A percentile compares a stretch with the other conserved stretches of the same genome.
Conservation (phyloP, 2,329 filamentous ascomycete species). For the Aplosporella prunicola region DNA sequence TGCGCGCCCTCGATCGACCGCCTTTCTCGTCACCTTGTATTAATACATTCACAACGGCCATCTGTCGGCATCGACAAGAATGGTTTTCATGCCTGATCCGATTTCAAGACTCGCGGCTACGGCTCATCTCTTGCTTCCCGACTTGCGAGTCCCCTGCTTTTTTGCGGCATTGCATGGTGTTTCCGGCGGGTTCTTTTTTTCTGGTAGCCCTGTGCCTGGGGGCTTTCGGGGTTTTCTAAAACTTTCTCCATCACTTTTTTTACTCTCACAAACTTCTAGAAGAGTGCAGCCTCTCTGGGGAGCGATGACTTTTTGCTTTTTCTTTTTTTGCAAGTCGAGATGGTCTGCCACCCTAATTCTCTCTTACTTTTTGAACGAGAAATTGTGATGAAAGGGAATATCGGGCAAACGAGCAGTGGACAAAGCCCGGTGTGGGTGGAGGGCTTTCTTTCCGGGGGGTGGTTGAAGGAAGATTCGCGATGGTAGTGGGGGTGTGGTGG, state of each 20-base stretch:
- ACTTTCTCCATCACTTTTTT: slow-evolving; percentile 10
- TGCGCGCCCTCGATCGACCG: neutral
- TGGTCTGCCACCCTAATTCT: neutral
- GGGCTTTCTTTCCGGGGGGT: too few relatives aligned
- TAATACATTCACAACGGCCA: slow-evolving; percentile 4
- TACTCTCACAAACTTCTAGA: slow-evolving; percentile 7
- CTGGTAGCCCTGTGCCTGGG: slow-evolving; percentile 4
- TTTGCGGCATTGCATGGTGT: slow-evolving; percentile 13
- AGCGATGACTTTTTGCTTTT: neutral
- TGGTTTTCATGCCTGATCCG: neutral
- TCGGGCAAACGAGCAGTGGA: slow-evolving; percentile 7
- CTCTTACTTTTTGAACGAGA: neutral
- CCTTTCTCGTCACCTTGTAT: slow-evolving; percentile 5
- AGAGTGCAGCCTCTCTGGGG: slow-evolving; percentile 5
- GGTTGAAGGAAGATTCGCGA: too few relatives aligned
- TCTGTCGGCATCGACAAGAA: slow-evolving; percentile 7
- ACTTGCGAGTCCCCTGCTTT: slow-evolving; percentile 9
- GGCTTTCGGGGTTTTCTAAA: slow-evolving; percentile 8
- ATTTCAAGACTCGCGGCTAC: neutral
- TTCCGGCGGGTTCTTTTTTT: slow-evolving; percentile 6
- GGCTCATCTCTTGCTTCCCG: slow-evolving; percentile 3
- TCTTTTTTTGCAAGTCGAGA: neutral
- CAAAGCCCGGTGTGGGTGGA: too few relatives aligned
- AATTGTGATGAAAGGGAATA: slow-evolving; percentile 7
- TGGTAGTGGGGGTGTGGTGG: too few relatives aligned